Evolutionary conservation across 805 yeast species (phyloP), one percentile per base, ranked within the genome.

Genomic region (Metschnikowia santaceciliae): DNA sequence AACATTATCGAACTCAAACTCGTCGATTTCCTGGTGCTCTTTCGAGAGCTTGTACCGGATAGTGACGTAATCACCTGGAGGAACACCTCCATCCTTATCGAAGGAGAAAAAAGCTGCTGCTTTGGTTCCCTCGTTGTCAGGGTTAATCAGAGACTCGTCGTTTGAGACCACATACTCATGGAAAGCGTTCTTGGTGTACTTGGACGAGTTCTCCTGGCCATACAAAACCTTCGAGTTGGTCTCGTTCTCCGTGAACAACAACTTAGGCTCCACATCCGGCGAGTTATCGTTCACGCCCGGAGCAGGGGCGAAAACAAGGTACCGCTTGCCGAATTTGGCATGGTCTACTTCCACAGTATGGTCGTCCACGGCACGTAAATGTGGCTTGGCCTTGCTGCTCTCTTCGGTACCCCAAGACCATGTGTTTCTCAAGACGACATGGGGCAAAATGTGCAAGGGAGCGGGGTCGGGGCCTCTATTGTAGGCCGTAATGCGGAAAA

Each of bases 171-270:
- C 75, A 62, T 77, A 81, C 52, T 90, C 96, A 67, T 91, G 96
- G 77, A 91, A 90, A 1, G 92, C 97, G 68, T 91, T 97, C 67
- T 91, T 91, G 53, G 84, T 85, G 66, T 75, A 90, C 43, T 73
- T 62, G 5, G 81, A 53, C 37, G 81, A 76, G 59, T 88, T 86
- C 58, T 78, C 74, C 58, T 82, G 84, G 32, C 77, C 73, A 63
- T 86, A 91, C 54, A 91, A 74, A 61, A 79, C 79, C 61, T 79
- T 64, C 60, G 81, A 77, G 69, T 91, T 91, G 17, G 96, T 86
- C 64, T 87, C 96, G 67, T 91, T 91, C 53, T 91, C 96, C 43
- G 97, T 91, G 69, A 91, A 91, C 48, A 91, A 67, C 51, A 89
- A 72, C 53, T 74, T 69, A 3, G 96, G 96, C 54, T 83, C 89